Percentiles rank a stretch among this genome's conserved stretches.
Conservation (phyloP, 352 stramenopile genomes). For the Chloridella minuta region DNA sequence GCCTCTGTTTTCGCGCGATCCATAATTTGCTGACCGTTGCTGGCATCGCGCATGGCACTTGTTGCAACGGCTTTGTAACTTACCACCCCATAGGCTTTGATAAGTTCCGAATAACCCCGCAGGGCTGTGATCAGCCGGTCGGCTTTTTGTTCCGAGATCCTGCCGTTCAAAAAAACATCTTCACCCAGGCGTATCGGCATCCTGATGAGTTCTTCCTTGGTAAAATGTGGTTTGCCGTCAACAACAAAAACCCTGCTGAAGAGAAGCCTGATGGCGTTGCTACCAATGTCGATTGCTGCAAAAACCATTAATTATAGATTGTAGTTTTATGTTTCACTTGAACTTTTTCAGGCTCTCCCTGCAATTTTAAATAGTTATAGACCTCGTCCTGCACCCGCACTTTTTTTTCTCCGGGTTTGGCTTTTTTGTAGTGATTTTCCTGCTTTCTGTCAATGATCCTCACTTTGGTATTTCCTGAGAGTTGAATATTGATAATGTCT, state of each 20-base stretch:
- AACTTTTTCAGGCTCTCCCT: neutral
- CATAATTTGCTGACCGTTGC: neutral
- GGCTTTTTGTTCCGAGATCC: neutral
- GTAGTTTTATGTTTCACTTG: neutral
- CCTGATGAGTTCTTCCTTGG: neutral
- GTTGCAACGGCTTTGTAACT: neutral
- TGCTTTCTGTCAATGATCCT: neutral
- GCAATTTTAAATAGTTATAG: neutral
- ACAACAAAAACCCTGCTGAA: neutral
- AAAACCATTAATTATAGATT: neutral
- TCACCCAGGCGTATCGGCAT: neutral
- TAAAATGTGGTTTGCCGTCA: neutral
- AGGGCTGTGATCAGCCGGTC: neutral
- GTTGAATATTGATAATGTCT: neutral
- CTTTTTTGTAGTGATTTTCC: neutral
- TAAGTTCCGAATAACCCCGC: neutral
- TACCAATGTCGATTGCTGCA: neutral
- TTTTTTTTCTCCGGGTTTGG: neutral
- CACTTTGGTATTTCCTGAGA: neutral
- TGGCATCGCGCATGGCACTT: neutral
- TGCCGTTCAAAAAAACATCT: neutral
- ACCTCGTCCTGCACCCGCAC: neutral
- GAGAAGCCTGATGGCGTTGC: neutral
- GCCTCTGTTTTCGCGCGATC: neutral
- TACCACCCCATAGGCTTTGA: neutral